These are phyloP conservation scores for Ophiostoma fasciatum DNA, from an alignment of 2,329 filamentous ascomycete species.

Conservation along the genomic window DNA sequence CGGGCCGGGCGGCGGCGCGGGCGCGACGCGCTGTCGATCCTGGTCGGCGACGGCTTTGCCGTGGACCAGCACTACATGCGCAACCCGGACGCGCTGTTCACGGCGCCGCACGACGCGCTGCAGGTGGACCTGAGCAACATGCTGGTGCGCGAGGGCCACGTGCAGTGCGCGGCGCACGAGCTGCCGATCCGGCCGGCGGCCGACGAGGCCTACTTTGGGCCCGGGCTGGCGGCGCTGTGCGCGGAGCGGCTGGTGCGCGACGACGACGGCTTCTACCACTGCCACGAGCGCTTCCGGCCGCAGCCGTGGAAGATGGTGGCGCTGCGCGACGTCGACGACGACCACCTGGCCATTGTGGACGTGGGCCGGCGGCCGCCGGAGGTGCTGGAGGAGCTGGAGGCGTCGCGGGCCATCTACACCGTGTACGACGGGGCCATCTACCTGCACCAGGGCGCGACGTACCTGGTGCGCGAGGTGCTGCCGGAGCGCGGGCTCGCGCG, in stretches of 20 bases:
- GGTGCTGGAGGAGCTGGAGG: constrained; percentile 90
- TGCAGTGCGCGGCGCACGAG: constrained; percentile 91
- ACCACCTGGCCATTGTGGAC: constrained; percentile 85
- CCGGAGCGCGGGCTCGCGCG: constrained; percentile 70
- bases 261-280: constrained; percentile 72
- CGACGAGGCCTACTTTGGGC: constrained; percentile 67
- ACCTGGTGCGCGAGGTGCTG: constrained; percentile 78
- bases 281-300: constrained; percentile 75
- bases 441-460: constrained; percentile 86
- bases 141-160: constrained; percentile 79
- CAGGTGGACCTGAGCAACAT: constrained; percentile 88
- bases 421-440: constrained; percentile 96
- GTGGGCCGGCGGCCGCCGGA: constrained; percentile 67
- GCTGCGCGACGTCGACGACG: constrained; percentile 75
- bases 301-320: constrained; percentile 69
- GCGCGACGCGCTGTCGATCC: constrained; percentile 78
- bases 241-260: constrained; percentile 60
- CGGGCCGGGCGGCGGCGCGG: constrained; percentile 81
- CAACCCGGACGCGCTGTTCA: constrained; percentile 87
- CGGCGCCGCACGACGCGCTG: constrained; percentile 73
- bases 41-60: constrained; percentile 79
- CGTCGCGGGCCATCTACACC: constrained; percentile 85
- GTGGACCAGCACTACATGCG: constrained; percentile 96
- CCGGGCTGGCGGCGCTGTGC: constrained; percentile 55
- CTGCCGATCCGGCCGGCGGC: constrained; percentile 75